Base-by-base conservation (phyloP, 148 eudicot species). In the Vaccinium corymbosum region DNA sequence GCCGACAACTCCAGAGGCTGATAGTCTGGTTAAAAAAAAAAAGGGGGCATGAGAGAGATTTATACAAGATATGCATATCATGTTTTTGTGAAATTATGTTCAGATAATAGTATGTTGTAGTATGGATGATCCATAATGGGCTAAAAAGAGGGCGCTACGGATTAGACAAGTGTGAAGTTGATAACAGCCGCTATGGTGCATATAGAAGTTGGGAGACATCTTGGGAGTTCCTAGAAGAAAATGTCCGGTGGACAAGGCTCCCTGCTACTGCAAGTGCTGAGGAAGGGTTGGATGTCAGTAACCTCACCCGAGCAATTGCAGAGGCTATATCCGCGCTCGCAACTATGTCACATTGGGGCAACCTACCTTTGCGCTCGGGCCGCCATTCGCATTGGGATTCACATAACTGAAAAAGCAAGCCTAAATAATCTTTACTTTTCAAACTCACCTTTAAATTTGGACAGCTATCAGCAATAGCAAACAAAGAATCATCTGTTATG, bases 1-100 rank as follows among this genome's bases (percentile, higher is more conserved):
- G 98, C 15, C 98, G 96, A 76, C 98, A 95, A 62, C 98, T 92
- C 98, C 98, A 95, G 82, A 95, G 81, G 38, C 87, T 92, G 72
- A 93, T 92, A 55, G 86, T 90, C 98, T 95, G 96, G 38, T 3
- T 3, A 55, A 17, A 74, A 87, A 53, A 48, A 29, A 82, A 80
- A 59, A 14, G 35, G 76, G 76, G 59, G 50, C 76, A 22, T 77
- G 17, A 49, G 80, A 76, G 32, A 77, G 3, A 52, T 49, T 49
- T 15, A 22, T 50, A 16, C 22, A 27, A 76, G 51, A 19, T n/a
- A 19, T 48, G 16, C 53, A 46, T 10, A 46, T 10, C 52, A 17
- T 20, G 50, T 19, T 50, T 38, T 4, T 16, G 42, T 20, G 79
- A 15, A n/a, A 76, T 35, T 76, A 76, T 48, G 27, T 49, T 19